A percentile compares a stretch with the other conserved stretches of the same genome.
phyloP scores from a whole-genome alignment of 192 early-diverging fungal species.

The Backusella tuberculispora region DNA sequence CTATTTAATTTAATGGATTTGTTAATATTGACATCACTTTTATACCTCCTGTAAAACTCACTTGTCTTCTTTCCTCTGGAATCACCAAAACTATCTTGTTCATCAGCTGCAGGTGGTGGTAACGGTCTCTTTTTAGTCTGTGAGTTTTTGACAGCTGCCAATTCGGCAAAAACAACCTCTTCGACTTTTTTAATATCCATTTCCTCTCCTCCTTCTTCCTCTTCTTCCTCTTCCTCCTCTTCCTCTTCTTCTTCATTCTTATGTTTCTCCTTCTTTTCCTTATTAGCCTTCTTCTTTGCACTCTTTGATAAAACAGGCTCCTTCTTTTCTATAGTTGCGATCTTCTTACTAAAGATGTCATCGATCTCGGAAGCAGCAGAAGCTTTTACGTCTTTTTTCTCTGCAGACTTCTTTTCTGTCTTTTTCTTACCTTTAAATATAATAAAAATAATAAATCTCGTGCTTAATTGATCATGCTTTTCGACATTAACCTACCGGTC shows the following conservation, averaged over 20 bases:
- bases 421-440: background rate
- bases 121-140: constrained; percentile 14
- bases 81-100: constrained; percentile 41
- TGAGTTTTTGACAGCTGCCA: constrained; percentile 35
- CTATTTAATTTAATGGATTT: constrained; percentile 17
- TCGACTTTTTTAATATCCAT: constrained; percentile 8
- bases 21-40: background rate
- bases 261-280: background rate
- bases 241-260: constrained; percentile 14
- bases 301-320: constrained; percentile 8
- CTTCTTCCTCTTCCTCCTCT: background rate
- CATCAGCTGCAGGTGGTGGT: constrained; percentile 16
- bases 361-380: constrained; percentile 21
- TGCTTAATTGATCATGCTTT: background rate
- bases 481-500: background rate
- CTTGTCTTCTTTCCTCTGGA: constrained; percentile 41
- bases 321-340: background rate
- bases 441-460: background rate
- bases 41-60: constrained; percentile 2
- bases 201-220: background rate
- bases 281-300: constrained; percentile 19
- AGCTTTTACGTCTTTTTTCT: background rate
- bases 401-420: background rate
- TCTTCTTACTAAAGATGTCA: constrained; percentile 28
- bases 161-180: constrained; percentile 24